Base-by-base conservation (phyloP, 2,329 filamentous ascomycete species). In the Monilinia fructigena region DNA sequence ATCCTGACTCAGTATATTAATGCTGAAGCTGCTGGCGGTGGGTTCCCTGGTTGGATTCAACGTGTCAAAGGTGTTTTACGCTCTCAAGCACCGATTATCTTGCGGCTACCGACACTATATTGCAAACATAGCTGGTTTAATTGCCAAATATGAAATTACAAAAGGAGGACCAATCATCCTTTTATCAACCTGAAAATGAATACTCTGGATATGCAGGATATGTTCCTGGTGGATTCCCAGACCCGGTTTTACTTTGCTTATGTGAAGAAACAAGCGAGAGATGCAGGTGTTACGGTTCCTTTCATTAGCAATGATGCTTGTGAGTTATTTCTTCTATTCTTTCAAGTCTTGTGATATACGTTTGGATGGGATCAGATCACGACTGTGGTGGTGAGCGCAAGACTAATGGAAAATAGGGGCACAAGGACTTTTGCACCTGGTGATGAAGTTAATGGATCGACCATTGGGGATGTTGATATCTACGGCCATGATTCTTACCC, bases 151-250 rank as follows among this genome's bases (percentile, higher is more conserved):
- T 0, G 91, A 95, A 72, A 93, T 96, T 73, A 94, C 90, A 1
- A 91, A 93, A 63, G 91, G 90, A 0, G 92, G 92, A 0, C 91
- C 91, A 0, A 83, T 96, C 10, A 91, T 96, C 68, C 79, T 94
- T 94, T 1, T 83, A 90, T 53, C 92, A 96, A 75, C 88, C 90
- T 0, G 92, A 96, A 75, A 96, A 95, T 69, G 92, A 95, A 75
- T 93, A 94, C 74, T 87, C 84, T 0, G 77, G 79, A 23, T 81
- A 80, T 1, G 77, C 79, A 20, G 78, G 77, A 4, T 79, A 79
- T 2, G 78, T 83, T n/a, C 75, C 77, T 3, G 76, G 78, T 0
- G 77, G 78, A 2, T 91, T 89, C 70, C 89, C 89, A 0, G 86
- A 92, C 72, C 81, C 82, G 0, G 80, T 82, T 82, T 0, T 95